Evolutionary conservation across 768 basidiomycete species (phyloP).

Genomic region (Lentinula edodes): DNA sequence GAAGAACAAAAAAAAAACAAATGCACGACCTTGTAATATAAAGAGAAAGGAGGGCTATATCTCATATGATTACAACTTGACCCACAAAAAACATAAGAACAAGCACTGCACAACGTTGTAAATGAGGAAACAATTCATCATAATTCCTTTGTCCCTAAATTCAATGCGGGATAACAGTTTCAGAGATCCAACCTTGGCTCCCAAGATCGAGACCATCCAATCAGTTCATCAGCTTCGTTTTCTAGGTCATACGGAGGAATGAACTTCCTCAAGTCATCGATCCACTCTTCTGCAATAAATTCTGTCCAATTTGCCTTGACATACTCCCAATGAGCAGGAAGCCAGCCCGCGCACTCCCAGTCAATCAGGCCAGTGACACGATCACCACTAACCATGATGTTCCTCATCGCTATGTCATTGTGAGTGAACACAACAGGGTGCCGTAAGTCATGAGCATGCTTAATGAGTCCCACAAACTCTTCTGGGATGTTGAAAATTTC

Average conservation of each 20-base stretch:
- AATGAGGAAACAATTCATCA: too few relatives aligned
- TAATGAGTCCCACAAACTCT: neutral
- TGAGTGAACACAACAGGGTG: slow-evolving; percentile 26
- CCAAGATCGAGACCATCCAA: neutral
- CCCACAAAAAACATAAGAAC: too few relatives aligned
- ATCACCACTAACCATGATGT: slow-evolving; percentile 30
- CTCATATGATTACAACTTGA: too few relatives aligned
- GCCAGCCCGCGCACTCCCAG: slow-evolving; percentile 30
- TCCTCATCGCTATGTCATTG: slow-evolving; percentile 36
- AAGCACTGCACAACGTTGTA: too few relatives aligned
- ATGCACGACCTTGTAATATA: too few relatives aligned
- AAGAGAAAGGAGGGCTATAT: too few relatives aligned
- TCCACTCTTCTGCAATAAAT: neutral
- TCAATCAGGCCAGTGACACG: slow-evolving; percentile 29
- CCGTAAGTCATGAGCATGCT: neutral
- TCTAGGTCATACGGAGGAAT: neutral
- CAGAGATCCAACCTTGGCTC: neutral
- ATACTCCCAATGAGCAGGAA: slow-evolving; percentile 32
- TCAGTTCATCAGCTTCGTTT: neutral
- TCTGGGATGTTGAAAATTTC: neutral
- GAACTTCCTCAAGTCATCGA: neutral
- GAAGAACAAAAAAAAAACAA: too few relatives aligned
- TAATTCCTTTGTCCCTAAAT: too few relatives aligned
- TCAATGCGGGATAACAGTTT: too few relatives aligned
- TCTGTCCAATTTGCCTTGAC: slow-evolving; percentile 6